A percentile compares a stretch with the other conserved stretches of the same genome.
Evolutionary conservation across 352 stramenopile genomes (phyloP).

Genomic region (Phytophthora syringae): DNA sequence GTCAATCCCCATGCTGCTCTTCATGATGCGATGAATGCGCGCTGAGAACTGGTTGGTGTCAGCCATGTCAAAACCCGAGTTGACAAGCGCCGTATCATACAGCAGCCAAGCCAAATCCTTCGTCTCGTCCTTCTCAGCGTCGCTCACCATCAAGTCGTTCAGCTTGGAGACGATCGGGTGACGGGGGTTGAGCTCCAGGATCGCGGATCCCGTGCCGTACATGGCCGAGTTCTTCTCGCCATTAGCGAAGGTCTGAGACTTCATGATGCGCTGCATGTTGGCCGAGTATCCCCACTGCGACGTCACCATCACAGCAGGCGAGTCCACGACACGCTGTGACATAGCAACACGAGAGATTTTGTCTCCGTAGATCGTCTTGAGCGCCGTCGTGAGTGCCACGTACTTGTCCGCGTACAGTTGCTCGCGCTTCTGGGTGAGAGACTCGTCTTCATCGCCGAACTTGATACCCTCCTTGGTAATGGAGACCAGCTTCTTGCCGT

Average conservation of each 20-base stretch:
- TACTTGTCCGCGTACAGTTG: slow-evolving; percentile 98
- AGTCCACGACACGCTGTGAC: slow-evolving; percentile 93
- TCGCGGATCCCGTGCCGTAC: slow-evolving; percentile 81
- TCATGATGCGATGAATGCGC: slow-evolving; percentile 95
- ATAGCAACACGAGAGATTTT: slow-evolving; percentile 97
- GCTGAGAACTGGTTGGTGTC: slow-evolving; percentile 93
- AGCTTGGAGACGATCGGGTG: slow-evolving; percentile 98
- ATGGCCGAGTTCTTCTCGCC: slow-evolving; percentile 48
- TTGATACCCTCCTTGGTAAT: slow-evolving; percentile 99
- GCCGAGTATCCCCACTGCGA: slow-evolving; percentile 97
- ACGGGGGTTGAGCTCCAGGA: slow-evolving; percentile 99
- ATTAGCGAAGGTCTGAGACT: slow-evolving; percentile 96
- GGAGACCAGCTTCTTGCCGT: slow-evolving; percentile 96
- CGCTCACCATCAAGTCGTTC: slow-evolving; percentile 74
- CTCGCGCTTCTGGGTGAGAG: slow-evolving; percentile 93
- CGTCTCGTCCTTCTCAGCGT: slow-evolving; percentile 84
- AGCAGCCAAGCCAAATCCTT: slow-evolving; percentile 97
- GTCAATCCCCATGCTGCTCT: slow-evolving; percentile 92
- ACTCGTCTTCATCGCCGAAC: slow-evolving; percentile 98
- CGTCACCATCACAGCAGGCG: slow-evolving; percentile 96
- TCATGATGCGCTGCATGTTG: slow-evolving; percentile 99
- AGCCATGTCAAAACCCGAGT: slow-evolving; percentile 97
- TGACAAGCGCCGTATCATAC: slow-evolving; percentile 98
- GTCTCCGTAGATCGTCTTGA: slow-evolving; percentile 96
- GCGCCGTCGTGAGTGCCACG: slow-evolving; percentile 94